A percentile compares a stretch with the other conserved stretches of the same genome.
Conservation (phyloP, 441 rosid species). For the Sinapis alba region DNA sequence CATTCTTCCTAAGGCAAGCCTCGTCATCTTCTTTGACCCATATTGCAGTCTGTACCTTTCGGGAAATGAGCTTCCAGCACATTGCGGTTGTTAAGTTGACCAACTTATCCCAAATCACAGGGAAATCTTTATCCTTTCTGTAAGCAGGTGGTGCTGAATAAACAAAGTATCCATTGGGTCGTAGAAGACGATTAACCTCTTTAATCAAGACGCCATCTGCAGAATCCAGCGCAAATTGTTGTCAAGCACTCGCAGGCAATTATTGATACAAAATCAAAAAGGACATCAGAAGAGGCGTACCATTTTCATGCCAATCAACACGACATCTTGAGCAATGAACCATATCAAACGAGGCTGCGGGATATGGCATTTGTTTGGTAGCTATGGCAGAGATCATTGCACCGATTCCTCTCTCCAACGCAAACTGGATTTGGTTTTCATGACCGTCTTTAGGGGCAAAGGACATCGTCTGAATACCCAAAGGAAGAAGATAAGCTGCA, state of each 20-base stretch:
- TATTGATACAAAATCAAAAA: slow-evolving; percentile 9
- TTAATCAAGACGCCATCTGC: slow-evolving; percentile 90
- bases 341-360: slow-evolving; percentile 90
- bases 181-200: slow-evolving; percentile 81
- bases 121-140: slow-evolving; percentile 80
- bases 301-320: slow-evolving; percentile 98
- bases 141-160: slow-evolving; percentile 98
- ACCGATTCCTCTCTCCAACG: slow-evolving; percentile 95
- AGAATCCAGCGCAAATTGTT: slow-evolving; percentile 20
- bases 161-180: slow-evolving; percentile 84
- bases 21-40: slow-evolving; percentile 78
- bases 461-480: slow-evolving; percentile 74
- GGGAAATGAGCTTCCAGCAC: slow-evolving; percentile 96
- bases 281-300: slow-evolving; percentile 45
- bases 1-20: slow-evolving; percentile 70
- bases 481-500: slow-evolving; percentile 86
- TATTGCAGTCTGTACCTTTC: slow-evolving; percentile 86
- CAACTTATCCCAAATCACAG: slow-evolving; percentile 83
- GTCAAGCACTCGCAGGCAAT: not conserved
- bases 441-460: slow-evolving; percentile 97
- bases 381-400: slow-evolving; percentile 97
- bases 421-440: slow-evolving; percentile 97
- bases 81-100: slow-evolving; percentile 82
- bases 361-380: slow-evolving; percentile 76
- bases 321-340: slow-evolving; percentile 98